A percentile compares a stretch with the other conserved stretches of the same genome.
Conservation (phyloP, 2,329 filamentous ascomycete species). For the Colletotrichum sp. region DNA sequence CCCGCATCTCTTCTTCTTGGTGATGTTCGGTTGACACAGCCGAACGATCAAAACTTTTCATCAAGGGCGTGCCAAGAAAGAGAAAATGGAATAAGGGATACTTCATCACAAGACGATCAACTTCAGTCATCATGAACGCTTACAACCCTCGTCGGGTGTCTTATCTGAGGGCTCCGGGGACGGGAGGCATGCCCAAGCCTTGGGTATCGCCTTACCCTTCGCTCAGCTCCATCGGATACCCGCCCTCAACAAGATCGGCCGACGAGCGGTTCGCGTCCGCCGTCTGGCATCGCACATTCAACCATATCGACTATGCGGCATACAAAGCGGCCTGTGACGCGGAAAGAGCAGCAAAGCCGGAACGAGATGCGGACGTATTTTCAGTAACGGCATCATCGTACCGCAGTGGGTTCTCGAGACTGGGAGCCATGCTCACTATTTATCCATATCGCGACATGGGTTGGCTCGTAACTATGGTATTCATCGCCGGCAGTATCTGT, state of each 20-base stretch:
- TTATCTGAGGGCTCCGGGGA: constrained; percentile 1
- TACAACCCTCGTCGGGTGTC: constrained; percentile 20
- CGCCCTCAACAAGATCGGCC: not conserved
- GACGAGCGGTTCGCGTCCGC: constrained; percentile 8
- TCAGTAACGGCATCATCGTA: not conserved
- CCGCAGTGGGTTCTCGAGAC: not conserved
- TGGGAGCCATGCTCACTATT: constrained; percentile 13
- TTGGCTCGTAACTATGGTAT: constrained; percentile 14
- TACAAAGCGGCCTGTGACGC: constrained; percentile 18
- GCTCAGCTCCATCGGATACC: constrained; percentile 13
- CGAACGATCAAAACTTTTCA: not conserved
- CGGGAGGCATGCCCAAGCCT: not conserved
- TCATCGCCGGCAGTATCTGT: not conserved
- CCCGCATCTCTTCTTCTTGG: not conserved
- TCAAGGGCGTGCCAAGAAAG: not conserved
- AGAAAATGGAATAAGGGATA: not conserved
- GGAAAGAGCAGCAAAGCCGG: constrained; percentile 3
- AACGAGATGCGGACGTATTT: not conserved
- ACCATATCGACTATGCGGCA: constrained; percentile 14
- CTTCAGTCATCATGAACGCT: constrained; percentile 11
- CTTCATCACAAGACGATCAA: not conserved
- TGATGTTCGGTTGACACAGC: not conserved
- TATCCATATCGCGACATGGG: constrained; percentile 18
- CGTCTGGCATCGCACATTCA: constrained; percentile 14
- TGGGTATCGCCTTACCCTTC: constrained; percentile 11